Conservation (phyloP, 2,329 filamentous ascomycete species). For the Chrysoporthe cubensis region DNA sequence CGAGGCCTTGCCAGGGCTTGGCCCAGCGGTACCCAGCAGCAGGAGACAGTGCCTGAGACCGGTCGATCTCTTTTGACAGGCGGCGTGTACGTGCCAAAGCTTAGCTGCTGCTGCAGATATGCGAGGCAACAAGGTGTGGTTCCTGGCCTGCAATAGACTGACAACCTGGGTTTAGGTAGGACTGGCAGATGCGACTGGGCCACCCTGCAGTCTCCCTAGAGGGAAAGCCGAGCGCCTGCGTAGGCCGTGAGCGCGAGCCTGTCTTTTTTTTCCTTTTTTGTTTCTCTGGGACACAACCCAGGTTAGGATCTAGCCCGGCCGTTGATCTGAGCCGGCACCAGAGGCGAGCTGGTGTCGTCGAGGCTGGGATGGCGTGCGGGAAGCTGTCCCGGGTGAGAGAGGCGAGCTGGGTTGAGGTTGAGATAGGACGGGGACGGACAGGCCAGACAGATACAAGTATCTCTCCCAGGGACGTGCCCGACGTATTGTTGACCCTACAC, state of each 20-base stretch:
- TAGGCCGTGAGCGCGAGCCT: too few species aligned
- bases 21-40: background rate
- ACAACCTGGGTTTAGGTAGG: background rate
- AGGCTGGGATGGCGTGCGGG: background rate
- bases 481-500: background rate
- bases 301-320: background rate
- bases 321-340: background rate
- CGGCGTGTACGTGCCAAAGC: background rate
- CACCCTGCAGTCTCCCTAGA: background rate
- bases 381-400: background rate
- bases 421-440: background rate
- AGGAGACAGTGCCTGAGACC: background rate
- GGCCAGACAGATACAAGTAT: background rate
- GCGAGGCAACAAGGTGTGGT: constrained; percentile 6
- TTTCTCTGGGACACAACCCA: too few species aligned
- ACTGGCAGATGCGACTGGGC: background rate
- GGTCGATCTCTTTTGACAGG: background rate
- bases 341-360: background rate
- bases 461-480: background rate
- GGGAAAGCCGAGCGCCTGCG: too few species aligned
- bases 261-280: too few species aligned
- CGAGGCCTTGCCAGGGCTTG: background rate
- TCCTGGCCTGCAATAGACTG: background rate
- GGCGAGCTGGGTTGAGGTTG: background rate
- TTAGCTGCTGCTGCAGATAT: constrained; percentile 4